A percentile compares a stretch with the other conserved stretches of the same genome.
These are phyloP conservation scores for Coemansia javaensis DNA, from an alignment of 192 early-diverging fungal genomes.

Conservation along the genomic window DNA sequence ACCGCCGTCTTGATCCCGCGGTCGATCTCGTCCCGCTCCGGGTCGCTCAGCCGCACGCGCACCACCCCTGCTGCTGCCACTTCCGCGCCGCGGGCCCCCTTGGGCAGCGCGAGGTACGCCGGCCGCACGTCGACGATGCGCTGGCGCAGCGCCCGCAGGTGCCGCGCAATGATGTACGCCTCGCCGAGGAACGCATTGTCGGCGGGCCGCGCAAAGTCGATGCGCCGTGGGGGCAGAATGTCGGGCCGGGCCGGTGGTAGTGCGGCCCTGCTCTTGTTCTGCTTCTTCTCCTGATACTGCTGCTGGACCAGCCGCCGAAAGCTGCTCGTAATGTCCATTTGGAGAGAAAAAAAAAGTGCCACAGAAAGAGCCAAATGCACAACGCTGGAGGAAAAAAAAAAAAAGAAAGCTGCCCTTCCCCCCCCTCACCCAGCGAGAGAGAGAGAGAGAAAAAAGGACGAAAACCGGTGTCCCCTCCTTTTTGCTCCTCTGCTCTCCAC, in stretches of 20 bases:
- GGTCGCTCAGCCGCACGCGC: slow-evolving; percentile 49
- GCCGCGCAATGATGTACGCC: slow-evolving; percentile 54
- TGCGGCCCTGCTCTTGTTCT: too few relatives aligned
- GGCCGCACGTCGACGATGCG: slow-evolving; percentile 54
- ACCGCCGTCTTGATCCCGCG: slow-evolving; percentile 57
- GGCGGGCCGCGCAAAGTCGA: slow-evolving; percentile 22
- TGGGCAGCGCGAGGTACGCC: slow-evolving; percentile 49
- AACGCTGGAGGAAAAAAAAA: too few relatives aligned
- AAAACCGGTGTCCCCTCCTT: too few relatives aligned
- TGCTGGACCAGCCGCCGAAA: slow-evolving; percentile 30
- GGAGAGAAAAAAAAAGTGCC: not conserved
- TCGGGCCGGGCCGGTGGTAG: slow-evolving; percentile 14
- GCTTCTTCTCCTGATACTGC: too few relatives aligned
- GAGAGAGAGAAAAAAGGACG: too few relatives aligned
- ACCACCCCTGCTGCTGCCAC: not conserved
- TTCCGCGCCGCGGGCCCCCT: too few relatives aligned
- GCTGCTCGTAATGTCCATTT: slow-evolving; percentile 32
- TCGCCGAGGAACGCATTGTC: slow-evolving; percentile 54
- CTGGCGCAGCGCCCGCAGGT: slow-evolving; percentile 50
- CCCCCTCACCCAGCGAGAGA: too few relatives aligned
- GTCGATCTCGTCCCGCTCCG: slow-evolving; percentile 66
- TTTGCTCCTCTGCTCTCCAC: too few relatives aligned
- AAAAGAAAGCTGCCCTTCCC: too few relatives aligned
- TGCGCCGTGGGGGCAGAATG: slow-evolving; percentile 22
- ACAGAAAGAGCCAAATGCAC: not conserved